Evolutionary conservation across 257 asterid species (phyloP), one percentile per base, ranked within the genome.

Genomic region (Gardenia jasminoides): DNA sequence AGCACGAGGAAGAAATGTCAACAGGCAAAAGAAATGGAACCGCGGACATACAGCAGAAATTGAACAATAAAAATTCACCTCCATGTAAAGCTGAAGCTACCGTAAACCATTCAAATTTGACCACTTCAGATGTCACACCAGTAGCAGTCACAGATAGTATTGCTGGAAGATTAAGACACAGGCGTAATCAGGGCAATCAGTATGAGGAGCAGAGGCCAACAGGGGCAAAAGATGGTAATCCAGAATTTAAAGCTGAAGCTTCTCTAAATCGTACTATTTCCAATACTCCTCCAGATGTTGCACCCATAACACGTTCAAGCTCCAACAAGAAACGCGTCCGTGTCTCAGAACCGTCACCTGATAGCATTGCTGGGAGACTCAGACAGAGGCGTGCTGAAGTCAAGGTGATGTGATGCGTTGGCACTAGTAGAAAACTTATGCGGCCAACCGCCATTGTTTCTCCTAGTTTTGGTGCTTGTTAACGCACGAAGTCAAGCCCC

Each of bases 341-440:
- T 66, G n/a, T 36, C 58, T 47, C 52, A 46, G 90, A 84, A 71
- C 87, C 80, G 36, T 72, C 66, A 20, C 71, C 88, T 75, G 94
- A 87, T 80, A 88, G 91, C 64, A 82, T 89, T 70, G 97, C 84
- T 56, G 91, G 88, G 78, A 88, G 96, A 88, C 81, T 91, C 84
- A 84, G 93, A 85, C 86, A 76, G 85, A 88, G 95, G 82, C 90
- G 85, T 9, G 15, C 47, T 5, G 72, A 56, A 71, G 48, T 43
- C 71, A 68, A 52, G 36, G 44, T 41, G 56, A 31, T 10, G 28
- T 39, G 31, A 16, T 41, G 20, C 10, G 46, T 68, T 24, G 47
- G 47, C 46, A 44, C 36, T 44, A 15, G 46, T 67, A 33, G 66
- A 56, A 43, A 6, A 43, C 30, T 47, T 19, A 46, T 26, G 28